Base-by-base conservation (phyloP, 805 yeast species). In the Monosporozyma siamensis region DNA sequence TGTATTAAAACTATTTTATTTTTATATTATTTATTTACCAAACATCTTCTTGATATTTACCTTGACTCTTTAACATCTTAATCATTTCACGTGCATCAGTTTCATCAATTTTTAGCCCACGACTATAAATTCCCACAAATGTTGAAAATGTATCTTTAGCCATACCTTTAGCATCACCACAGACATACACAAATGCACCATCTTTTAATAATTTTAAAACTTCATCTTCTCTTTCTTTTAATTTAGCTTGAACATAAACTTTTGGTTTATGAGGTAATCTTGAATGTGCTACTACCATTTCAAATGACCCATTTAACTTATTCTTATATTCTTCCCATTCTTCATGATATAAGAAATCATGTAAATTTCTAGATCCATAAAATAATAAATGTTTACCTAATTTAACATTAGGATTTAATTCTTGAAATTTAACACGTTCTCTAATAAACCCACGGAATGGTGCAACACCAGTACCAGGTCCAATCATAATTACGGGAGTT, bases 391-490 rank as follows among this genome's bases (percentile, higher is more conserved):
- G 75, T 50, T 80, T 76, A 44, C 97, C 97, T 30, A 85, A 65
- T 12, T 69, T 75, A 26, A 49, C 46, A 20, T 49, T 52, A 2
- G 26, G 25, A 25, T 50, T 48, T 35, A 61, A 63, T 45, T 69
- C 69, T n/a, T 66, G 66, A 56, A 68, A 76, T 34, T 66, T 63
- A 12, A 80, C 85, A 54, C 89, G 80, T 61, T 90, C 98, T 68
- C 94, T 80, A 30, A 90, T 66, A 52, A 90, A 90, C 4, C 95
- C 98, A 68, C 98, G 80, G 71, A 92, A 86, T 48, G 98, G 98
- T 7, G 98, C 97, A 41, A 90, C 88, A 63, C 98, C 98, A 3
- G 98, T 92, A 51, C 98, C 98, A 32, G 98, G 97, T 23, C 98
- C 98, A 58, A 90, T 74, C 82, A 89, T 77, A 55, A 90, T 87